Base-by-base conservation (phyloP, 2,329 filamentous ascomycete genomes). In the Ophiostoma sp. region DNA sequence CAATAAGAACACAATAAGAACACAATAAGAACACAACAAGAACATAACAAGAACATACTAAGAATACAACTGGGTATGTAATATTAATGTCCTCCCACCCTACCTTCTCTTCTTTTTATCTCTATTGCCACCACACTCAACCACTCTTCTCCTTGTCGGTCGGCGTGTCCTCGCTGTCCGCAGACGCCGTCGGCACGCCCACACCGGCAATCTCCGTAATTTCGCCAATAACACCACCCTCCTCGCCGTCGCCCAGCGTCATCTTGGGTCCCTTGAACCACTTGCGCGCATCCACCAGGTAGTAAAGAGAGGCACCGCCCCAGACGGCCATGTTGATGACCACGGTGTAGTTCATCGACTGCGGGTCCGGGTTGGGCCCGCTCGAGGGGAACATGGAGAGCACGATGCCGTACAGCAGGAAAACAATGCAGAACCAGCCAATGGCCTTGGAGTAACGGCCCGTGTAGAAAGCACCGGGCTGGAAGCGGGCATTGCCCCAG, bases 281-380 rank as follows among this genome's bases (percentile, higher is more conserved):
- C 78, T 89, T 90, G 72, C 84, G 82, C 7, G 88, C 88, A 80
- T 87, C 84, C 33, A 88, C 75, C 75, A 83, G 83, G 77, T 90
- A 90, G 79, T 90, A 90, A 0, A 82, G 69, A 76, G 89, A 78
- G 0, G 85, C 83, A 1, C 87, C 87, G 17, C 85, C 81, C 89
- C 89, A 91, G 0, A 91, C 85, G 3, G 85, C 84, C 45, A 83
- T 83, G 75, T 90, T 90, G 74, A 91, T 87, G 0, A 90, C 88
- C 2, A 90, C 84, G 0, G 88, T 90, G 77, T 90, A 91, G 76
- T 91, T 91, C 89, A 91, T 90, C 19, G 80, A 80, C 55, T 84
- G 75, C 0, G 80, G 78, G 8, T 81, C 83, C 0, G 88, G 88
- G 76, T 85, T 81, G 36, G 88, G 87, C 0, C 88, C 88, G 3